These are phyloP conservation scores for Bonnemaisonia californica DNA, from an alignment of 31 red algal species.

Conservation along the genomic window DNA sequence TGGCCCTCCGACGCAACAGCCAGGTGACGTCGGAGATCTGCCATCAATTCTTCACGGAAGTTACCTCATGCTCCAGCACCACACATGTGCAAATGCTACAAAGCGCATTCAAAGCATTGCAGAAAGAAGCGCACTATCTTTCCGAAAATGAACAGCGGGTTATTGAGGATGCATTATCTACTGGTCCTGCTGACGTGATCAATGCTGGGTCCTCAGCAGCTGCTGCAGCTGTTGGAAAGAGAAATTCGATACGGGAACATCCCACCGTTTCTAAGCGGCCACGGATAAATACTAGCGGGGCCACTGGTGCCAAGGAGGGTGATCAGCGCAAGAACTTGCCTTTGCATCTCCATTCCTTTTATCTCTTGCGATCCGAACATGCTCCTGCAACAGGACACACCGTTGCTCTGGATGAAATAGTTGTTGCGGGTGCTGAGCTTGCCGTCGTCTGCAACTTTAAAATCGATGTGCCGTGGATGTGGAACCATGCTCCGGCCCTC, in stretches of 20 bases:
- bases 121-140: background rate
- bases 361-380: constrained; percentile 23
- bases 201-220: background rate
- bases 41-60: background rate
- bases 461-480: constrained; percentile 68
- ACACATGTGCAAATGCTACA: background rate
- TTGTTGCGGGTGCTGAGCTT: constrained; percentile 36
- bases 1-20: background rate
- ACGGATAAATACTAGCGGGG: background rate
- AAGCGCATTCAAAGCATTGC: background rate
- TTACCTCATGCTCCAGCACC: background rate
- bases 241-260: background rate
- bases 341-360: constrained; percentile 7
- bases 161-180: background rate
- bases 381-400: constrained; percentile 10
- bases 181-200: background rate
- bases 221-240: background rate
- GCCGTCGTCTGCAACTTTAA: constrained; percentile 60
- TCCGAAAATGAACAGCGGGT: background rate
- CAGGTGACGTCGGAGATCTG: background rate
- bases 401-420: constrained; percentile 46
- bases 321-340: background rate
- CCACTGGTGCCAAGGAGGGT: background rate
- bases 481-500: constrained; percentile 52
- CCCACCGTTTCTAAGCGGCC: background rate